These are phyloP conservation scores for Westerdykella sp. DNA, from an alignment of 2,329 filamentous ascomycete genomes.

Conservation along the genomic window DNA sequence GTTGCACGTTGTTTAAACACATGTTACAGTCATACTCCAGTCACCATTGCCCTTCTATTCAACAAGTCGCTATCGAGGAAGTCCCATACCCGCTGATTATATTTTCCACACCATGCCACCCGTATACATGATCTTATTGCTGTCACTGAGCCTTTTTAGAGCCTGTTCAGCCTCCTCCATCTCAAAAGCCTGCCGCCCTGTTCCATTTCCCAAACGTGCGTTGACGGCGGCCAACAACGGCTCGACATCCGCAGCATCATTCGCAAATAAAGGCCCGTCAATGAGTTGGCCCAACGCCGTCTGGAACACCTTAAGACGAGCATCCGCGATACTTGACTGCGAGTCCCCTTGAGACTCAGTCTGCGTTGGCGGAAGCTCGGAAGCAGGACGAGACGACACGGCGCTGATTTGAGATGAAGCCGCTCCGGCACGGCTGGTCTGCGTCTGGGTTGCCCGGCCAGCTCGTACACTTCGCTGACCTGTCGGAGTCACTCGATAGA, in stretches of 20 bases:
- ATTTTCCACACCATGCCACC: conserved; percentile 48
- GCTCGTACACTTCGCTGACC: conserved; percentile 35
- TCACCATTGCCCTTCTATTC: too few species aligned
- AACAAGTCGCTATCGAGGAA: too few species aligned
- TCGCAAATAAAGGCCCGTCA: conserved; percentile 74
- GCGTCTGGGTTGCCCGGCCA: conserved; percentile 26
- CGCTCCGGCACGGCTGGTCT: conserved; percentile 19
- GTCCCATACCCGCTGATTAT: conserved; percentile 8
- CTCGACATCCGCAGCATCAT: conserved; percentile 73
- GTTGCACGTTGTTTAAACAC: too few species aligned
- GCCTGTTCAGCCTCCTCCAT: conserved; percentile 69
- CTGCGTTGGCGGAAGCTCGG: conserved; percentile 58
- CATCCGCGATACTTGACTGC: conserved; percentile 46
- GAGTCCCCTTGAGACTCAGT: conserved; percentile 15
- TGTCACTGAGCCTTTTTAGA: conserved; percentile 70
- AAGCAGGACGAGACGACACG: conserved; percentile 73
- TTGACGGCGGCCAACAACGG: conserved; percentile 77
- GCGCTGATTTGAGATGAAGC: conserved; percentile 60
- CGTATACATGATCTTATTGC: conserved; percentile 77
- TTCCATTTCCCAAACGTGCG: conserved; percentile 54
- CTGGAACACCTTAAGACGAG: conserved; percentile 69
- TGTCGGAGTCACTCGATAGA: conserved; percentile 48
- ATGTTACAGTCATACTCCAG: too few species aligned
- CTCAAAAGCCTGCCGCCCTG: conserved; percentile 56
- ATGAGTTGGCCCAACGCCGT: conserved; percentile 76